Percentiles rank a stretch among this genome's conserved stretches.
These are phyloP conservation scores for Cladorrhinum sp. DNA, from an alignment of 2,329 filamentous ascomycete species.

Conservation along the genomic window DNA sequence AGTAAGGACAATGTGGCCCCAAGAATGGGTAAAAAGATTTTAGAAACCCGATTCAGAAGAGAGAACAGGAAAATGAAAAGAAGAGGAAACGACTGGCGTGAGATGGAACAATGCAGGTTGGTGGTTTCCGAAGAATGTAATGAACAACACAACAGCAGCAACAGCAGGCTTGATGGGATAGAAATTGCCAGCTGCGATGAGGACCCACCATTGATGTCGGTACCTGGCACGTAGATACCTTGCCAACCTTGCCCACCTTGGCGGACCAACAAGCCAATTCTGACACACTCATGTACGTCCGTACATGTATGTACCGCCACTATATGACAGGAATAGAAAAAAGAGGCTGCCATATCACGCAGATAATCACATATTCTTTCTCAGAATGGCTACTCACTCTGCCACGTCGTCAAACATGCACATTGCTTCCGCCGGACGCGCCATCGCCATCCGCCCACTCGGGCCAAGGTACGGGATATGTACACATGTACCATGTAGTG, in stretches of 20 bases:
- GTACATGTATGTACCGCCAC: neutral
- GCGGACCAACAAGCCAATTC: neutral
- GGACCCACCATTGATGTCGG: neutral
- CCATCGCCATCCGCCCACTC: slow-evolving; percentile 21
- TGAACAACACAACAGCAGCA: neutral
- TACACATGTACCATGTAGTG: neutral
- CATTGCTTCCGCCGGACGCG: neutral
- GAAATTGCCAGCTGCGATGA: neutral
- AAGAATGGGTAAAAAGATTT: neutral
- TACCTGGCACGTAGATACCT: neutral
- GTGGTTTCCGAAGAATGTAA: neutral
- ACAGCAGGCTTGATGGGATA: neutral
- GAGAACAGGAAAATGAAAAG: neutral
- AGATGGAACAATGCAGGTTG: neutral
- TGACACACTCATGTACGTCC: neutral
- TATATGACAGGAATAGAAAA: neutral
- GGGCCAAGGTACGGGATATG: slow-evolving; percentile 17
- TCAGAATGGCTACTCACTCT: neutral
- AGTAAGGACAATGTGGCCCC: neutral
- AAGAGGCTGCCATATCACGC: neutral
- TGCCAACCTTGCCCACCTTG: neutral
- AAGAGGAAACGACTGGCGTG: neutral
- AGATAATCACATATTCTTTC: neutral
- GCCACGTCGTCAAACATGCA: neutral
- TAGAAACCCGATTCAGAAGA: neutral